Evolutionary conservation across 2,329 filamentous ascomycete genomes (phyloP).

Genomic region (Claviceps sp.): DNA sequence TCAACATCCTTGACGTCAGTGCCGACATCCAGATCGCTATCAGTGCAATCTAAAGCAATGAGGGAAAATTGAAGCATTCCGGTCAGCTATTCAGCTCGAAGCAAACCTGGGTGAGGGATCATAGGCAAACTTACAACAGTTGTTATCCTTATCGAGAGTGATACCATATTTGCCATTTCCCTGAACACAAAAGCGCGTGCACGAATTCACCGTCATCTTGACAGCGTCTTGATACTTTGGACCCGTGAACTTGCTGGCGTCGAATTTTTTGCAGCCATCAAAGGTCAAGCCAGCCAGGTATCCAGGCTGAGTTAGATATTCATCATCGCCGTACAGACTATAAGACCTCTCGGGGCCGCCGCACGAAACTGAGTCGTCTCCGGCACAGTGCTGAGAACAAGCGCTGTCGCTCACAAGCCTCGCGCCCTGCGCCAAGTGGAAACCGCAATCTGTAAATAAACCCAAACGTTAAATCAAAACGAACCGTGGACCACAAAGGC

Average conservation of each 20-base stretch:
- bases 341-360: not conserved
- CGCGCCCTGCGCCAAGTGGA: not conserved
- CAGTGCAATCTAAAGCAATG: not conserved
- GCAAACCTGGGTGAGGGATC: not conserved
- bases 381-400: not conserved
- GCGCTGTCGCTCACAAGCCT: not conserved
- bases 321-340: not conserved
- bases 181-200: not conserved
- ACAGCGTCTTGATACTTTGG: not conserved
- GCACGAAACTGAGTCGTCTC: not conserved
- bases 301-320: not conserved
- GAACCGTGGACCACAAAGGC: not conserved
- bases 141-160: not conserved
- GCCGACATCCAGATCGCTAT: not conserved
- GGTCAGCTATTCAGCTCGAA: no score
- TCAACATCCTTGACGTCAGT: not conserved
- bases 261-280: not conserved
- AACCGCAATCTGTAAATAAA: not conserved
- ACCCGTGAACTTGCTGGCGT: not conserved
- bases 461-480: not conserved
- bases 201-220: not conserved
- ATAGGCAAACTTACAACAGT: not conserved
- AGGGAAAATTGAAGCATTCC: not conserved
- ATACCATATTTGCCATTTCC: not conserved
- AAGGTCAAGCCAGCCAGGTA: not conserved